These are phyloP conservation scores for Rhizophora apiculata DNA, from an alignment of 345 rosid genomes.

Conservation along the genomic window DNA sequence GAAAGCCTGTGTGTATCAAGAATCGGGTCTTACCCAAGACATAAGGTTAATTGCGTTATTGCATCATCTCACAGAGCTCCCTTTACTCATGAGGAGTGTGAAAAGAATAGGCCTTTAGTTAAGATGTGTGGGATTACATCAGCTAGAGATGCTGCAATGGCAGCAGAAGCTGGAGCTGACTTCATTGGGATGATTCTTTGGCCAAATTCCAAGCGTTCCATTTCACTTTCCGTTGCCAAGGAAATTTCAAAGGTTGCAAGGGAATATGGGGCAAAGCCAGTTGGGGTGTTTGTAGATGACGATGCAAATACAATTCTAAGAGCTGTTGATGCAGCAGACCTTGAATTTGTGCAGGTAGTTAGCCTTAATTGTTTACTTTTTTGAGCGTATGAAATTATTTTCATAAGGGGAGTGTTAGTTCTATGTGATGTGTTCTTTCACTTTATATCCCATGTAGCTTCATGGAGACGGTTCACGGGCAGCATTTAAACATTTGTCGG, in stretches of 20 bases:
- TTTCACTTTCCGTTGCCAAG: conserved; percentile 66
- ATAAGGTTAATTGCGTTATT: background rate
- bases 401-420: background rate
- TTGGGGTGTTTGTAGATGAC: conserved; percentile 90
- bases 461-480: conserved; percentile 72
- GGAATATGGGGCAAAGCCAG: conserved; percentile 63
- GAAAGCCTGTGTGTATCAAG: conserved; percentile 1
- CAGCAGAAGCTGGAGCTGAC: conserved; percentile 87
- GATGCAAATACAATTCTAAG: conserved; percentile 55
- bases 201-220: conserved; percentile 79
- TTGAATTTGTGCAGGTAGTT: conserved; percentile 73
- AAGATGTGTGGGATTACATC: conserved; percentile 91
- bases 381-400: background rate
- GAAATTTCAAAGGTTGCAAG: conserved; percentile 84
- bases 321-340: conserved; percentile 62
- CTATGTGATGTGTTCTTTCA: background rate
- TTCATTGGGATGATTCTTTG: conserved; percentile 85
- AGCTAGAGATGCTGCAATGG: conserved; percentile 68
- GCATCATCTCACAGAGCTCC: conserved; percentile 20
- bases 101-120: conserved; percentile 45
- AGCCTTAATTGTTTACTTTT: conserved; percentile 8
- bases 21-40: background rate
- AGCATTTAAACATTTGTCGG: conserved; percentile 48
- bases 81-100: conserved; percentile 20
- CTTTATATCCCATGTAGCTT: conserved; percentile 42